These are phyloP conservation scores for Irpex lacteus DNA, from an alignment of 1,284 basidiomycete species.

Conservation along the genomic window DNA sequence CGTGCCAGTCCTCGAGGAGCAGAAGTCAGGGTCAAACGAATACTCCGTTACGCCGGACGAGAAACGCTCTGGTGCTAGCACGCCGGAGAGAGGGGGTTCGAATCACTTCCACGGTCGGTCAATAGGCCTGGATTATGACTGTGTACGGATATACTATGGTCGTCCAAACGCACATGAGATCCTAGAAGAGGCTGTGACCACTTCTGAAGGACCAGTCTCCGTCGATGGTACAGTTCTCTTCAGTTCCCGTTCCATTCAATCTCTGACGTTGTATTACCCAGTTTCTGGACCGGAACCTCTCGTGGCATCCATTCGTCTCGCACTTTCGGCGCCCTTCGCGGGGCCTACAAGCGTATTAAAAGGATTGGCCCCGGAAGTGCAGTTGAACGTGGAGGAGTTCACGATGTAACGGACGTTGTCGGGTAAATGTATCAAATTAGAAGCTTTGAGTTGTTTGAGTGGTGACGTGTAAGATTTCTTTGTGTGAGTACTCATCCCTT, in stretches of 20 bases:
- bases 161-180: conserved; percentile 19
- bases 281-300: conserved; percentile 22
- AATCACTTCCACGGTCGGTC: neutral
- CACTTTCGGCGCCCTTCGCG: conserved; percentile 20
- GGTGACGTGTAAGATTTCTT: neutral
- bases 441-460: neutral
- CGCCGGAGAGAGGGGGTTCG: conserved; percentile 4
- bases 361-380: conserved; percentile 19
- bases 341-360: conserved; percentile 18
- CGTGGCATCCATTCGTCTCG: conserved; percentile 17
- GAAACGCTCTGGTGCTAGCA: neutral
- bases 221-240: conserved; percentile 20
- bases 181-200: conserved; percentile 19
- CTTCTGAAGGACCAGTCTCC: conserved; percentile 18
- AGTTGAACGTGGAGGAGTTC: conserved; percentile 23
- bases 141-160: conserved; percentile 10
- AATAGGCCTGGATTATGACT: neutral
- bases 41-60: neutral
- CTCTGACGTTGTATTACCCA: conserved; percentile 2
- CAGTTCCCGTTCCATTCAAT: neutral
- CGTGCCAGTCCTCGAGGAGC: neutral
- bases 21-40: neutral
- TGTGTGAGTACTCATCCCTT: neutral
- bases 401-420: conserved; percentile 14
- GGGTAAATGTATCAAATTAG: neutral